Conservation (phyloP, 1,284 basidiomycete species). For the Phylloboletellus chloephorus region DNA sequence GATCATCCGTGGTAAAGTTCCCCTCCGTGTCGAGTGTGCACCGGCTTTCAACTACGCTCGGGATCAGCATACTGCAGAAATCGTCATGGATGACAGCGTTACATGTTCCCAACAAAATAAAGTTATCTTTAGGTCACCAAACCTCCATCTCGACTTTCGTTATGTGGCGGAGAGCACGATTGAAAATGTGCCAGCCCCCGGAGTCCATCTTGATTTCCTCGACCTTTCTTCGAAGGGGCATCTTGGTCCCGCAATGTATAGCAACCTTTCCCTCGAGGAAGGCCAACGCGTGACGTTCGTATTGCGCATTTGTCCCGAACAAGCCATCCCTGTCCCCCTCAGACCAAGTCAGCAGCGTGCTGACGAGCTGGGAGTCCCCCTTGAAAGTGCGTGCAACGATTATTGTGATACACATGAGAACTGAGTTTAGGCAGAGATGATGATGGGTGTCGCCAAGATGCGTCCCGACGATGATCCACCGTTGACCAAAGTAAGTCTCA, state of each 20-base stretch:
- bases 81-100: conserved; percentile 45
- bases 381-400: conserved; percentile 36
- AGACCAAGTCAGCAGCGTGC: conserved; percentile 36
- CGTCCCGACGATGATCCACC: conserved; percentile 54
- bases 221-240: conserved; percentile 66
- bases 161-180: conserved; percentile 57
- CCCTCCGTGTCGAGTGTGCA: conserved; percentile 79
- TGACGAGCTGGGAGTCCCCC: conserved; percentile 43
- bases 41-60: conserved; percentile 93
- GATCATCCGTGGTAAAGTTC: conserved; percentile 74
- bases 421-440: conserved; percentile 34
- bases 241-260: conserved; percentile 50
- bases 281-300: conserved; percentile 86
- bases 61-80: conserved; percentile 59
- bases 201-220: conserved; percentile 50
- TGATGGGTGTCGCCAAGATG: conserved; percentile 46
- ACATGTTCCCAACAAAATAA: conserved; percentile 44
- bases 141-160: conserved; percentile 69
- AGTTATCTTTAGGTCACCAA: conserved; percentile 58
- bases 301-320: conserved; percentile 57
- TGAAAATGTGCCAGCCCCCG: conserved; percentile 46
- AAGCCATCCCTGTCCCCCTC: conserved; percentile 9
- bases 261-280: conserved; percentile 61
- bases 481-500: conserved; percentile 49
- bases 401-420: background rate